These are phyloP conservation scores for Pseudocercospora vitis DNA, from an alignment of 2,329 filamentous ascomycete species.

Conservation along the genomic window DNA sequence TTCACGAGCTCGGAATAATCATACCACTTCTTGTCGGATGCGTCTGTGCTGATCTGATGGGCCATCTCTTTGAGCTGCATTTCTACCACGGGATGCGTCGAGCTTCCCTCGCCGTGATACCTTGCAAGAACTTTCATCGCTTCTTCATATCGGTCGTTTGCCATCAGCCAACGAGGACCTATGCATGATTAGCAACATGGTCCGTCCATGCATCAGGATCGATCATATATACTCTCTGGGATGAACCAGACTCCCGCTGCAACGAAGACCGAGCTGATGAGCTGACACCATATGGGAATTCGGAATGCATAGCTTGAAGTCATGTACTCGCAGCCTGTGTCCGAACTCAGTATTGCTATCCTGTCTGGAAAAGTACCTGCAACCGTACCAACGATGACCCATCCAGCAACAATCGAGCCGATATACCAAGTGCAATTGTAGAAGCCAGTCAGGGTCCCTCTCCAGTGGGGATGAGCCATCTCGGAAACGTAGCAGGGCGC, in stretches of 20 bases:
- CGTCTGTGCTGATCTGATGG: slow-evolving; percentile 8
- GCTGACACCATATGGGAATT: slow-evolving; percentile 47
- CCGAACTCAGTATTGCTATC: too few relatives aligned
- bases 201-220: background rate
- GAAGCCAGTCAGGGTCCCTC: slow-evolving; percentile 7
- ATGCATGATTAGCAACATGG: background rate
- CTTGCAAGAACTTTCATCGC: slow-evolving; percentile 37
- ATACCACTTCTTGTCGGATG: slow-evolving; percentile 40
- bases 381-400: slow-evolving; percentile 1
- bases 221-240: slow-evolving; percentile 44
- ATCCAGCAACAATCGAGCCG: slow-evolving; percentile 51
- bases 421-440: slow-evolving; percentile 34
- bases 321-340: slow-evolving; percentile 9
- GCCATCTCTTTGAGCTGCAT: slow-evolving; percentile 41
- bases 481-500: slow-evolving; percentile 9
- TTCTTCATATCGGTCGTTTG: slow-evolving; percentile 56
- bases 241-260: slow-evolving; percentile 45
- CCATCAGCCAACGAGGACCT: slow-evolving; percentile 60
- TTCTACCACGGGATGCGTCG: slow-evolving; percentile 15
- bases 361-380: too few relatives aligned
- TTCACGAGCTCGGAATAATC: slow-evolving; percentile 55
- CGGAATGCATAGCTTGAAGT: slow-evolving; percentile 28
- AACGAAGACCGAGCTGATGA: slow-evolving; percentile 37
- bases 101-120: slow-evolving; percentile 2
- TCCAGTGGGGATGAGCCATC: slow-evolving; percentile 8